These are phyloP conservation scores for Schizopora paradoxa DNA, from an alignment of 1,284 basidiomycete genomes.

Conservation along the genomic window DNA sequence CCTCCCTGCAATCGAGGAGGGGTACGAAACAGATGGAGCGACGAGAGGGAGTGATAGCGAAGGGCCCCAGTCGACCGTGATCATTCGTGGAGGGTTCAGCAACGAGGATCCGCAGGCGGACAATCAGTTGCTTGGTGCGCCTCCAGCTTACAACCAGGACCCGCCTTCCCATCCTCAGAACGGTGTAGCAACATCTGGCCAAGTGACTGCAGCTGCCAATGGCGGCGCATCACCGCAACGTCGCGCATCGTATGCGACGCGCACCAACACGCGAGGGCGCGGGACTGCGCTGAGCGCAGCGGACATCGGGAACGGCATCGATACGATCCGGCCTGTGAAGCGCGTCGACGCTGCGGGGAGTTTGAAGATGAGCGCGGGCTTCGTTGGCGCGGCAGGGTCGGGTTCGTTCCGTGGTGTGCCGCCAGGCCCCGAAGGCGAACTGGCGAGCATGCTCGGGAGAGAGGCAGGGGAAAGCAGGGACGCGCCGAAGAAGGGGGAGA, in stretches of 20 bases:
- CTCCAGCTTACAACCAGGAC: conserved; percentile 61
- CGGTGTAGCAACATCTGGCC: too few species aligned
- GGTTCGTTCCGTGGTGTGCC: conserved; percentile 40
- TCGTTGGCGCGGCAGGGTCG: conserved; percentile 62
- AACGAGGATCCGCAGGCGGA: background rate
- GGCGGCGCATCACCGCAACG: conserved; percentile 16
- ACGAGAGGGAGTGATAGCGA: conserved; percentile 51
- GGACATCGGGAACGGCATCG: conserved; percentile 79
- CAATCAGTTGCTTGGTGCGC: conserved; percentile 37
- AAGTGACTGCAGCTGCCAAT: too few species aligned
- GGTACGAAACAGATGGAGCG: conserved; percentile 19
- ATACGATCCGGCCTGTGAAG: conserved; percentile 90
- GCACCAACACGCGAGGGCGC: conserved; percentile 53
- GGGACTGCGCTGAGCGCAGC: conserved; percentile 78
- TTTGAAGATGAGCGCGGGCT: conserved; percentile 74
- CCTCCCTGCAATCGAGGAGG: conserved; percentile 17
- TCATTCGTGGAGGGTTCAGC: conserved; percentile 45
- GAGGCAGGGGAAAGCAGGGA: background rate
- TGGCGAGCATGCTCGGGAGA: background rate
- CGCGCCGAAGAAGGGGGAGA: conserved; percentile 24
- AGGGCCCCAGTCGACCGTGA: conserved; percentile 61
- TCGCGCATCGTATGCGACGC: conserved; percentile 69
- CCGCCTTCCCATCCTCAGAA: conserved; percentile 38
- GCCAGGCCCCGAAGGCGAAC: conserved; percentile 11
- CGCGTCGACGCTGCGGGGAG: conserved; percentile 80